Conservation (phyloP, 2,329 filamentous ascomycete species). For the Helminthosporium solani region DNA sequence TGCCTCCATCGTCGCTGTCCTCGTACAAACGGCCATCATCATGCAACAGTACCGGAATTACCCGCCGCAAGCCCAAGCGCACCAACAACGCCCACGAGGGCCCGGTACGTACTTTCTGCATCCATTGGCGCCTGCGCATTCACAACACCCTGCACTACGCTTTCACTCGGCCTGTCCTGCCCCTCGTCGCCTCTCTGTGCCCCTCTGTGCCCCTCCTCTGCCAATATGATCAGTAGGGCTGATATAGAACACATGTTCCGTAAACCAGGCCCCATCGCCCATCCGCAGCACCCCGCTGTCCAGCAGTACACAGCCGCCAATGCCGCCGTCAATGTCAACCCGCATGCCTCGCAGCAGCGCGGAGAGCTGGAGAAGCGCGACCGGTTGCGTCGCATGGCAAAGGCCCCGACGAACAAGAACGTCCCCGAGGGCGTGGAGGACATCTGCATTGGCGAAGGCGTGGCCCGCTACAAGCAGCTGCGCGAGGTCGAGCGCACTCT, state of each 20-base stretch:
- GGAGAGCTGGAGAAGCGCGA: slow-evolving; percentile 58
- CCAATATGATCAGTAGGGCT: slow-evolving; percentile 49
- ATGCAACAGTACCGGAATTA: slow-evolving; percentile 52
- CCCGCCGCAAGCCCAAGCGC: slow-evolving; percentile 42
- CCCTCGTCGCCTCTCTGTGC: slow-evolving; percentile 1
- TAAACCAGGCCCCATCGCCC: slow-evolving; percentile 47
- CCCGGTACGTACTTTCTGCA: slow-evolving; percentile 43
- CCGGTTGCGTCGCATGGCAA: slow-evolving; percentile 74
- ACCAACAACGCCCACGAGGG: slow-evolving; percentile 43
- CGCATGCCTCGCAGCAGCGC: slow-evolving; percentile 47
- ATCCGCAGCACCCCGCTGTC: slow-evolving; percentile 53
- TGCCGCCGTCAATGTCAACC: slow-evolving; percentile 21
- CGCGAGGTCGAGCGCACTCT: slow-evolving; percentile 84
- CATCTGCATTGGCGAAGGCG: slow-evolving; percentile 77
- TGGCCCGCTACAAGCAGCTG: slow-evolving; percentile 77
- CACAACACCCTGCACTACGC: slow-evolving; percentile 16
- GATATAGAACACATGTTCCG: slow-evolving; percentile 50
- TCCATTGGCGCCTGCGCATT: slow-evolving; percentile 13
- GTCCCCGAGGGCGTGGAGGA: slow-evolving; percentile 84
- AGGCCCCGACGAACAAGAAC: slow-evolving; percentile 92
- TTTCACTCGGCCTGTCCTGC: slow-evolving; percentile 4
- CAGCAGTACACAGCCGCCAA: slow-evolving; percentile 45
- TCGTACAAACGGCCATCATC: slow-evolving; percentile 21
- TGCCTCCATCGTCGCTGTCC: slow-evolving; percentile 33
- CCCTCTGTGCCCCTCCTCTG: neutral